Base-by-base conservation (phyloP, 176 grass and related monocot species). In the Oropetium thomaeum region DNA sequence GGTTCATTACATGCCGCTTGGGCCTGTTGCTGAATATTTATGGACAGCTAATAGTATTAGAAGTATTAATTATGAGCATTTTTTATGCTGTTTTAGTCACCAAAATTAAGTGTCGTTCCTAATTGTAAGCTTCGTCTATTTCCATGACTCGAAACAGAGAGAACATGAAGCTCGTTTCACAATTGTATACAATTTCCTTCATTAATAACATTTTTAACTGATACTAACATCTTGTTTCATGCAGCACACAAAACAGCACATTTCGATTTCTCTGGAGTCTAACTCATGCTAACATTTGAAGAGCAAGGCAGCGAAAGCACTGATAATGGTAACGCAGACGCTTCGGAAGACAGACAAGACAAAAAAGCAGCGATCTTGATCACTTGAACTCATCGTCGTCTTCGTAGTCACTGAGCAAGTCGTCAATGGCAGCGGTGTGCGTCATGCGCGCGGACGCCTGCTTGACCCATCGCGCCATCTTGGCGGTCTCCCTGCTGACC, bases 391-490 rank as follows among this genome's bases (percentile, higher is more conserved):
- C 90, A 2, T 90, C 91, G 2, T 93, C 85, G 11, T 93, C 87
- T 1, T 88, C 87, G 25, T 31, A 20, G 35, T 93, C 91, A 28
- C 82, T 92, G 77, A 98, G 67, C 64, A 90, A 34, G 26, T 91
- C 90, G 29, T 91, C 90, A 74, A 83, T 85, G 74, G 82, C 87
- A 16, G 28, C 80, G 0, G 64, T 67, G 10, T 85, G 75, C 1
- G 81, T 92, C 96, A 98, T 98, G 67, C 87, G 87, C 30, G 84
- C 82, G 10, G 96, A 98, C 1, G 88, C 86, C 51, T 94, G 86
- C 76, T 88, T 90, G 73, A 87, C 84, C 84, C 52, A 81, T 1
- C 29, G 80, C 51, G 90, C 91, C 76, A 98, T 89, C 84, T 92
- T 88, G 74, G 84, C 89, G 0, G 91, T 82, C 87, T 98, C 96